Conservation (phyloP, 768 basidiomycete genomes). For the Boletus coccyginus region DNA sequence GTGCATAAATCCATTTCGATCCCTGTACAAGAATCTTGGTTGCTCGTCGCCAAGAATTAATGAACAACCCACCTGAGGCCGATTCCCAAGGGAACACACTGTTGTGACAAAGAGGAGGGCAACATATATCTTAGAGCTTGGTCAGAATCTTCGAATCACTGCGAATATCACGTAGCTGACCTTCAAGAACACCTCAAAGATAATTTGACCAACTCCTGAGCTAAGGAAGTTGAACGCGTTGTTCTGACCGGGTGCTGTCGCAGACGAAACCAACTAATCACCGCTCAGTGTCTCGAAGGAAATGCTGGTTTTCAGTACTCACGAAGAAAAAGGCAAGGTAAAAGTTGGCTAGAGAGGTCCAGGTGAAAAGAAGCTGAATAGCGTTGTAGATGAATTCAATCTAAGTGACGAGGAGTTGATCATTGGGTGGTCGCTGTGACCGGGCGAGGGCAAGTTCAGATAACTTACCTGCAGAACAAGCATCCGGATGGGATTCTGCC, state of each 20-base stretch:
- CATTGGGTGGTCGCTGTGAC: not conserved
- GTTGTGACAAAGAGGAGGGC: constrained; percentile 77
- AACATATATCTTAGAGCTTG: constrained; percentile 62
- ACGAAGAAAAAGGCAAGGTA: constrained; percentile 95
- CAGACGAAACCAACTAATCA: constrained; percentile 73
- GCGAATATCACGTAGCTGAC: constrained; percentile 16
- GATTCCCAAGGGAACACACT: constrained; percentile 89
- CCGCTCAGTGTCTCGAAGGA: constrained; percentile 18
- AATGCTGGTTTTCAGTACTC: constrained; percentile 33
- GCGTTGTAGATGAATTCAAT: constrained; percentile 92
- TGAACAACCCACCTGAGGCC: constrained; percentile 53
- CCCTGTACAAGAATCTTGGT: constrained; percentile 43
- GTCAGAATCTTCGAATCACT: constrained; percentile 22
- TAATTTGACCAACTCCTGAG: constrained; percentile 63
- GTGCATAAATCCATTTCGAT: constrained; percentile 80
- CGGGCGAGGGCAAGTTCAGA: not conserved
- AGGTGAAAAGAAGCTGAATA: constrained; percentile 86
- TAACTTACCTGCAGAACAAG: constrained; percentile 52
- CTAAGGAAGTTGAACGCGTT: constrained; percentile 86
- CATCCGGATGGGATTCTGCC: constrained; percentile 87
- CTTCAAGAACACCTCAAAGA: constrained; percentile 77
- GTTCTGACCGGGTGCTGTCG: constrained; percentile 50
- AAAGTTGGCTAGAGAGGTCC: constrained; percentile 92
- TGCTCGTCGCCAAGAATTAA: constrained; percentile 1
- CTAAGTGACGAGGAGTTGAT: constrained; percentile 29